Evolutionary conservation across 805 yeast species (phyloP).

Genomic region (Cyberlindnera bimundalis): DNA sequence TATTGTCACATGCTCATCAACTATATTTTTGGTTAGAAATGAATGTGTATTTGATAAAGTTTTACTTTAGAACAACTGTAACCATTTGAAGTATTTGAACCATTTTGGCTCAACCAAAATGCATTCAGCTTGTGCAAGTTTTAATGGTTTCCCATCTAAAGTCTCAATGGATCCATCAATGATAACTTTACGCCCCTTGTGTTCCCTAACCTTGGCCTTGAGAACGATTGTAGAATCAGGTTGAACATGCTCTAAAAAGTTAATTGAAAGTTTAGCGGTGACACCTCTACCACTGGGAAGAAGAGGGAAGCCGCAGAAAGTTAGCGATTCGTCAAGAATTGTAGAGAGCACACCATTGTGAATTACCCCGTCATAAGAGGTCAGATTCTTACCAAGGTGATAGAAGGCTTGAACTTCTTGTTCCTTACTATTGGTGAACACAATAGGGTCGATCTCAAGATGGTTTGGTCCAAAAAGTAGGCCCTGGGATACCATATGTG

Average conservation of each 20-base stretch:
- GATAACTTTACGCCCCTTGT: slow-evolving; percentile 77
- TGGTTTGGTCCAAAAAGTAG: slow-evolving; percentile 63
- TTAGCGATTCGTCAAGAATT: slow-evolving; percentile 77
- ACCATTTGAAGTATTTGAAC: slow-evolving; percentile 69
- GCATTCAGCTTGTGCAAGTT: slow-evolving; percentile 62
- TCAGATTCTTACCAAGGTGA: slow-evolving; percentile 63
- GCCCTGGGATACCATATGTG: slow-evolving; percentile 69
- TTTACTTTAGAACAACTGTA: slow-evolving; percentile 34
- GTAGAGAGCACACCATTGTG: slow-evolving; percentile 83
- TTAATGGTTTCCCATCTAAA: slow-evolving; percentile 37
- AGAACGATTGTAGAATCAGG: slow-evolving; percentile 65
- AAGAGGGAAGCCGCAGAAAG: slow-evolving; percentile 79
- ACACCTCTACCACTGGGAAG: slow-evolving; percentile 85
- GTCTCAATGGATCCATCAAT: slow-evolving; percentile 67
- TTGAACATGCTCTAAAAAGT: slow-evolving; percentile 47
- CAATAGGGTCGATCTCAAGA: slow-evolving; percentile 72
- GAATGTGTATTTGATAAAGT: too few relatives aligned
- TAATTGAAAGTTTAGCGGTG: slow-evolving; percentile 70
- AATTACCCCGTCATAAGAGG: slow-evolving; percentile 68
- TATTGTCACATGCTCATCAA: too few relatives aligned
- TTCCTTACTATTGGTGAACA: slow-evolving; percentile 47
- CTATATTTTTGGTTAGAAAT: too few relatives aligned
- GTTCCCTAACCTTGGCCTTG: slow-evolving; percentile 59
- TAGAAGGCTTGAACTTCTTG: slow-evolving; percentile 61
- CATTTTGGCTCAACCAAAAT: slow-evolving; percentile 83